These are phyloP conservation scores for Eruca vesicaria DNA, from an alignment of 441 rosid genomes.

Conservation along the genomic window DNA sequence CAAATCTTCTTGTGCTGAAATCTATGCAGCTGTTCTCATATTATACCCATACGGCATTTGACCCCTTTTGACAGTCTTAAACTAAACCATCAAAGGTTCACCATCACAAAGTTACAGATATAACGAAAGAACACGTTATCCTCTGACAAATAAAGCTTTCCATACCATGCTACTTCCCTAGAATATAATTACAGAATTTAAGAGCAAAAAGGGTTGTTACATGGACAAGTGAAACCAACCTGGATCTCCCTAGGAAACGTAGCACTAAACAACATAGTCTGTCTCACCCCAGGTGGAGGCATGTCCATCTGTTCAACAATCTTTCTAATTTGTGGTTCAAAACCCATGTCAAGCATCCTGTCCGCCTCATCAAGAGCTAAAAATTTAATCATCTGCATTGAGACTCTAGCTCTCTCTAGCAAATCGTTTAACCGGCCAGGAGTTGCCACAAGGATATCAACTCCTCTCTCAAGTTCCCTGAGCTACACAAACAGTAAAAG, in stretches of 20 bases:
- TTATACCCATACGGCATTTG: slow-evolving; percentile 4
- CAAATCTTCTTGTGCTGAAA: neutral
- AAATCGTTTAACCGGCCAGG: slow-evolving; percentile 66
- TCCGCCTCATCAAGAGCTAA: slow-evolving; percentile 71
- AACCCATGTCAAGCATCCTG: slow-evolving; percentile 73
- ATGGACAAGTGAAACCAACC: slow-evolving; percentile 33
- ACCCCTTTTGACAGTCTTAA: slow-evolving; percentile 1
- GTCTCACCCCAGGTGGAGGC: slow-evolving; percentile 60
- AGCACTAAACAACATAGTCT: slow-evolving; percentile 67
- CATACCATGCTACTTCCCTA: neutral
- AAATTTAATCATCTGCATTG: slow-evolving; percentile 51
- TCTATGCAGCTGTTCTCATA: neutral
- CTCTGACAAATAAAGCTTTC: neutral
- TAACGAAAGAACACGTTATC: neutral
- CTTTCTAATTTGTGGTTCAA: slow-evolving; percentile 69
- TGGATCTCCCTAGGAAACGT: slow-evolving; percentile 66
- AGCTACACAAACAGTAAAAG: slow-evolving; percentile 38
- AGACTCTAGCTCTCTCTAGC: slow-evolving; percentile 63
- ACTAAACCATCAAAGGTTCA: slow-evolving; percentile 12
- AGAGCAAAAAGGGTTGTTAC: neutral
- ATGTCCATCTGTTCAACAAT: slow-evolving; percentile 64
- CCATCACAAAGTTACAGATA: neutral
- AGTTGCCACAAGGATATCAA: slow-evolving; percentile 65
- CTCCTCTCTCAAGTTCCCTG: slow-evolving; percentile 65
- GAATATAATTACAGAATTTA: neutral